Conservation (phyloP, 768 basidiomycete genomes). For the Stropharia rugosoannulata region DNA sequence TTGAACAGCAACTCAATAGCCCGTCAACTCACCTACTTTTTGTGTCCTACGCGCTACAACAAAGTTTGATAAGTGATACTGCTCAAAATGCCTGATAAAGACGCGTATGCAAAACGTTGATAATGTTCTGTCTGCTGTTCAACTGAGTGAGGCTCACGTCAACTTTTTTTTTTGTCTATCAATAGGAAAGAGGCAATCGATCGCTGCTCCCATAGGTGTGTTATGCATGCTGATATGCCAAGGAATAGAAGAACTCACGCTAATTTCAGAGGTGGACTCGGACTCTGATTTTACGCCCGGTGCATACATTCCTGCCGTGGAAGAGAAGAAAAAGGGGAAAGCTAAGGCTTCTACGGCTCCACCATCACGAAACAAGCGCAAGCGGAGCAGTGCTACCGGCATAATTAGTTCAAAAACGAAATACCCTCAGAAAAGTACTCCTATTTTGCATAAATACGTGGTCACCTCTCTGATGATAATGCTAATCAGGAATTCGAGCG, state of each 20-base stretch:
- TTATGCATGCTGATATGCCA: neutral
- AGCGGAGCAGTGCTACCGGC: slow-evolving; percentile 6
- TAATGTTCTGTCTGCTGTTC: neutral
- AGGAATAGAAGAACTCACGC: neutral
- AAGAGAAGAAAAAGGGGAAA: slow-evolving; percentile 29
- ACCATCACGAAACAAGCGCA: slow-evolving; percentile 11
- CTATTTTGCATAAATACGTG: neutral
- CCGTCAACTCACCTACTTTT: no score
- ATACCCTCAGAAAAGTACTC: neutral
- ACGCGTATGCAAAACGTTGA: slow-evolving; percentile 7
- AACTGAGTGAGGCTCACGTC: neutral
- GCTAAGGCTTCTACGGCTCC: slow-evolving; percentile 6
- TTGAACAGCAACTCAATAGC: neutral
- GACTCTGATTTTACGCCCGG: slow-evolving; percentile 38
- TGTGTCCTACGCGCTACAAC: neutral
- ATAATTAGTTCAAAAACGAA: neutral
- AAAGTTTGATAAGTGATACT: no score
- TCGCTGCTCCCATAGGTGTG: slow-evolving; percentile 36
- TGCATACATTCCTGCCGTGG: slow-evolving; percentile 25
- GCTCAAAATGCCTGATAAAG: neutral
- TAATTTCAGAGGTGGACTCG: slow-evolving; percentile 38
- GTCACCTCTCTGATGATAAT: neutral
- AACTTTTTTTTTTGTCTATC: neutral
- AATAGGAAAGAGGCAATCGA: slow-evolving; percentile 31
- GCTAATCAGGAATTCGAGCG: neutral